Percentiles rank a stretch among this genome's conserved stretches.
phyloP scores from a whole-genome alignment of 2,329 filamentous ascomycete species.

The Dactylonectria estremocensis region DNA sequence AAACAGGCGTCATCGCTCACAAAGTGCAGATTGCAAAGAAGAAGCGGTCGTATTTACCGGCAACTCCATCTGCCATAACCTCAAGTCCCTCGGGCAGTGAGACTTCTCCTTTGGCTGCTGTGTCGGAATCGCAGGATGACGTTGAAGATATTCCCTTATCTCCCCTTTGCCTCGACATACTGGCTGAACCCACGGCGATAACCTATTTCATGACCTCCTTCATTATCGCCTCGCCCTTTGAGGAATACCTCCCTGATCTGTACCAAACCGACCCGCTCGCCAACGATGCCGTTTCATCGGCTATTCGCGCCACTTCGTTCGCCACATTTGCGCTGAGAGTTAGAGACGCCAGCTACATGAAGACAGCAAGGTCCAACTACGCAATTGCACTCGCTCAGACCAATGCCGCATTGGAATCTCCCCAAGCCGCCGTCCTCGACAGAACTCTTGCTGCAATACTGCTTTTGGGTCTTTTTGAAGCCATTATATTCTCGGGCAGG shows the following conservation, averaged over 20 bases:
- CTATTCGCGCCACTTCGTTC: slow-evolving; percentile 44
- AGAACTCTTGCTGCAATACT: slow-evolving; percentile 47
- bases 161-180: not conserved
- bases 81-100: not conserved
- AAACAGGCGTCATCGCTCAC: slow-evolving; percentile 42
- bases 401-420: slow-evolving; percentile 35
- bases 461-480: slow-evolving; percentile 48
- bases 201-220: slow-evolving; percentile 47
- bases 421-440: slow-evolving; percentile 41
- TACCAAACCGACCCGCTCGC: slow-evolving; percentile 21
- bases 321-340: slow-evolving; percentile 42
- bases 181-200: slow-evolving; percentile 32
- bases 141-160: not conserved
- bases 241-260: slow-evolving; percentile 41
- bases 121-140: no score
- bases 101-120: not conserved
- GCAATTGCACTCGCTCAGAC: slow-evolving; percentile 37
- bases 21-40: slow-evolving; percentile 31
- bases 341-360: slow-evolving; percentile 31
- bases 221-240: slow-evolving; percentile 45
- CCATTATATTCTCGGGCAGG: slow-evolving; percentile 44
- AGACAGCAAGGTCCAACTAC: slow-evolving; percentile 40
- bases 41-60: not conserved
- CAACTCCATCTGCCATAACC: no score
- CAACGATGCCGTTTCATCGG: slow-evolving; percentile 40